phyloP scores from a whole-genome alignment of 306 rosid genomes.

The Trifolium dubium region DNA sequence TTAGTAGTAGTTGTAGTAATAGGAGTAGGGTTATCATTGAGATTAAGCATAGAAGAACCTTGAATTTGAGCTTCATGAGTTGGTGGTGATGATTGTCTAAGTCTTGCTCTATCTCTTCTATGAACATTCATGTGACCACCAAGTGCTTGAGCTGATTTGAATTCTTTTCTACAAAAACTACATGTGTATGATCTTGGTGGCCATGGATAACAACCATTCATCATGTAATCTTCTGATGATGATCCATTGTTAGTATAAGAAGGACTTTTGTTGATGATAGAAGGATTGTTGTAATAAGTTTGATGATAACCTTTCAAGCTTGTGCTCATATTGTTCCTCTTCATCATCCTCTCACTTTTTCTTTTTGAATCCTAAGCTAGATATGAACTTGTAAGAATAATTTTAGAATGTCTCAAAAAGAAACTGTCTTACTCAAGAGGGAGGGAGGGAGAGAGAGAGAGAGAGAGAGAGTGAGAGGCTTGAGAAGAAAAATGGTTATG shows the following conservation, averaged over 20 bases:
- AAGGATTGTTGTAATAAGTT: background rate
- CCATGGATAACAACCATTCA: slow-evolving; percentile 74
- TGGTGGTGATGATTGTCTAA: slow-evolving; percentile 72
- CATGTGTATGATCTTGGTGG: slow-evolving; percentile 90
- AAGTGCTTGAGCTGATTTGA: slow-evolving; percentile 95
- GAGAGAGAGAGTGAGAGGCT: slow-evolving; percentile 30
- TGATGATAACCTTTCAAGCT: slow-evolving; percentile 43
- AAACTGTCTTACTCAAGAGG: slow-evolving; percentile 46
- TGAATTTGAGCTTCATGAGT: slow-evolving; percentile 32
- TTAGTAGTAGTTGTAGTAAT: background rate
- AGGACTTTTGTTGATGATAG: background rate
- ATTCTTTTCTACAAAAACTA: slow-evolving; percentile 86
- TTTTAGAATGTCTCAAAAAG: slow-evolving; percentile 41
- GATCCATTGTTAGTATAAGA: background rate
- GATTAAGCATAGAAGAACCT: slow-evolving; percentile 52
- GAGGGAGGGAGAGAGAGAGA: slow-evolving; percentile 16
- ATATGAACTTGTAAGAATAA: background rate
- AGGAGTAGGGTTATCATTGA: slow-evolving; percentile 2
- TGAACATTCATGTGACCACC: slow-evolving; percentile 99
- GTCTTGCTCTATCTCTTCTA: slow-evolving; percentile 86
- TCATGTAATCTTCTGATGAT: slow-evolving; percentile 42
- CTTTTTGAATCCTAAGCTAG: background rate
- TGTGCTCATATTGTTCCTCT: slow-evolving; percentile 45
- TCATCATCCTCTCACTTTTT: slow-evolving; percentile 41
- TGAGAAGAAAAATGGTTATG: slow-evolving; percentile 36